Evolutionary conservation across 257 asterid genomes (phyloP).

Genomic region (Buddleja alternifolia): DNA sequence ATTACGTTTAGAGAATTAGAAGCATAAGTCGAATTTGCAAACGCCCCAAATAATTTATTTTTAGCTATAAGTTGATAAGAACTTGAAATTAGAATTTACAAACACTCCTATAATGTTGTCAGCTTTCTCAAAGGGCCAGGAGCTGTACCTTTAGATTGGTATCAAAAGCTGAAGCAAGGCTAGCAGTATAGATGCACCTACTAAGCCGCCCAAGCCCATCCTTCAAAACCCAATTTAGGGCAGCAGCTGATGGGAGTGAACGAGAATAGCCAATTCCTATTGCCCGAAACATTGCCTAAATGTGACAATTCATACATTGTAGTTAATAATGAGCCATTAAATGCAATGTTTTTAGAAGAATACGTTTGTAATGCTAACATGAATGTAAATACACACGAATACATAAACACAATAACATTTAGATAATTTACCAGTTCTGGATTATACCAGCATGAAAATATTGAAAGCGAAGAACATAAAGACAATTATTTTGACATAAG

Average conservation of each 20-base stretch:
- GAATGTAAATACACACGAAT: neutral
- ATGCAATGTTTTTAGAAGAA: neutral
- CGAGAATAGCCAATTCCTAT: constrained; percentile 89
- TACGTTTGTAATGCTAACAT: neutral
- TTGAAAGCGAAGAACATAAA: neutral
- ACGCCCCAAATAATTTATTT: too few relatives aligned
- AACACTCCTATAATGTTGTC: too few relatives aligned
- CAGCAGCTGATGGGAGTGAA: constrained; percentile 97
- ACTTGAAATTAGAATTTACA: too few relatives aligned
- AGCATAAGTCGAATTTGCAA: too few relatives aligned
- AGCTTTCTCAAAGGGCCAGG: neutral
- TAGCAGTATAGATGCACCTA: constrained; percentile 94
- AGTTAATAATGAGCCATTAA: constrained; percentile 15
- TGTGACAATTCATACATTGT: constrained; percentile 30
- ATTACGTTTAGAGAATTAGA: too few relatives aligned
- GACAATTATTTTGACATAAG: neutral
- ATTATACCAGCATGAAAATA: constrained; percentile 14
- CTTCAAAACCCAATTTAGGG: constrained; percentile 94
- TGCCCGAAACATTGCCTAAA: constrained; percentile 96
- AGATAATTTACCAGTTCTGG: neutral
- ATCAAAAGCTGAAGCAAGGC: constrained; percentile 91
- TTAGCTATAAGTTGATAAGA: too few relatives aligned
- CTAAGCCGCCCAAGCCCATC: constrained; percentile 96
- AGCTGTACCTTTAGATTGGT: constrained; percentile 82
- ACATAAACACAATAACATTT: neutral